Base-by-base conservation (phyloP, 1,284 basidiomycete genomes). In the Ganoderma sinense region DNA sequence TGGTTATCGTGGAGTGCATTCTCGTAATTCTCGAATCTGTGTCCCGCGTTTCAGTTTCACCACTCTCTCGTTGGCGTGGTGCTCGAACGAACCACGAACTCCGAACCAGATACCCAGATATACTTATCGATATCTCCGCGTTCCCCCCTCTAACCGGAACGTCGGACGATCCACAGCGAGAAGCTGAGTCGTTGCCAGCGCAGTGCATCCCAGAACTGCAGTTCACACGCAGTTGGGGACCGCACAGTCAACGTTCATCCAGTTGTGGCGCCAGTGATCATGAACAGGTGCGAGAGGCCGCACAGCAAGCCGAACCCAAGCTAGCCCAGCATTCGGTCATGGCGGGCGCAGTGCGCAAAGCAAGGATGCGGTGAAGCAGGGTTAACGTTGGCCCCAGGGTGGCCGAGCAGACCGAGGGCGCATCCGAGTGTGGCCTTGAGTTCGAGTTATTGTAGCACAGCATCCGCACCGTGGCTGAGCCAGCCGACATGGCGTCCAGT, bases 321-420 rank as follows among this genome's bases (percentile, higher is more conserved):
- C 6, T 10, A 36, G 55, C 55, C 31, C 56, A 59, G 56, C 56
- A n/a, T 59, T 33, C 56, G 56, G 56, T 11, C 20, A 31, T 39
- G 39, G 20, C 56, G 56, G 14, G 55, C 31, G 20, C 56, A 59
- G 56, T 23, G n/a, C 4, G 2, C 18, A 13, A 33, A 59, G 56
- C 33, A n/a, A 31, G 33, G 33, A n/a, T 36, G 31, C 33, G n/a
- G 56, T 39, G 33, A 39, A n/a, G 20, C 20, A 33, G 18, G 55
- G 16, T 33, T 56, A 31, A 26, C 36, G 36, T 10, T 36, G 7
- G 36, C 36, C 36, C 10, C 8, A n/a, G 56, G 33, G 56, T 48
- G 62, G 16, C 62, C 62, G 62, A 63, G 62, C 41, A 33, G 43
- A 63, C 62, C 62, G 62, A 63, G 62, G 10, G 20, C 18, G 61